Evolutionary conservation across 2,329 filamentous ascomycete genomes (phyloP).

Genomic region (Diaporthe humulicola): DNA sequence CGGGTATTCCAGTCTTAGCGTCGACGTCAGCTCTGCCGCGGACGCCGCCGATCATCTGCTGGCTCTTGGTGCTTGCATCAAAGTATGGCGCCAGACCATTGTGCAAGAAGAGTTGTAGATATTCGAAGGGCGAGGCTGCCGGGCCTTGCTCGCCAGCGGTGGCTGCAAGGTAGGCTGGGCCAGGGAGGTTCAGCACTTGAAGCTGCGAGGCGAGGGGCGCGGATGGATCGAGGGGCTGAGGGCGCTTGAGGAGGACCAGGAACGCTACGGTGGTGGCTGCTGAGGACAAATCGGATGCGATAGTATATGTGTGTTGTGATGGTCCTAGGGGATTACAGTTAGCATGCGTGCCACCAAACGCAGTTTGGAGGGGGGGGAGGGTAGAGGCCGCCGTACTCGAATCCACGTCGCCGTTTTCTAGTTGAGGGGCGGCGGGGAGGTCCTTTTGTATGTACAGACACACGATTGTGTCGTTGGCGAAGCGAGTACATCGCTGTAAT

Average conservation of each 20-base stretch:
- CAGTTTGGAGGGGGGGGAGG: constrained; percentile 34
- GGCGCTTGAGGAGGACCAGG: constrained; percentile 90
- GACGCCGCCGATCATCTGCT: constrained; percentile 74
- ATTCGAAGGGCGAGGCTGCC: constrained; percentile 87
- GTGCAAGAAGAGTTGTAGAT: constrained; percentile 91
- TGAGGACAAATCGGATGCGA: constrained; percentile 86
- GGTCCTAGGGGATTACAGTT: constrained; percentile 51
- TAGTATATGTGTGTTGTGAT: constrained; percentile 79
- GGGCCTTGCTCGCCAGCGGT: constrained; percentile 78
- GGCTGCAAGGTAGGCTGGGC: constrained; percentile 78
- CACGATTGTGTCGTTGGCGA: constrained; percentile 88
- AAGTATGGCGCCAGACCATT: constrained; percentile 95
- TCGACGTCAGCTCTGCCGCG: constrained; percentile 87
- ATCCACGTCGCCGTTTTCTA: constrained; percentile 62
- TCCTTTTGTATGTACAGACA: constrained; percentile 95
- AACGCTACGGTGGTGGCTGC: constrained; percentile 86
- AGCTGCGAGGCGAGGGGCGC: constrained; percentile 89
- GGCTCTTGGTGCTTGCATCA: constrained; percentile 91
- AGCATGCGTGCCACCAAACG: constrained; percentile 41
- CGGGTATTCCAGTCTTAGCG: constrained; percentile 92
- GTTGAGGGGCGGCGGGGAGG: constrained; percentile 65
- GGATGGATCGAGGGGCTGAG: constrained; percentile 86
- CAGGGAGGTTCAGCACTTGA: constrained; percentile 92
- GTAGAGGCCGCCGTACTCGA: constrained; percentile 54
- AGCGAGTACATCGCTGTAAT: constrained; percentile 86